Base-by-base conservation (phyloP, 768 basidiomycete genomes). In the Russula brevipes region DNA sequence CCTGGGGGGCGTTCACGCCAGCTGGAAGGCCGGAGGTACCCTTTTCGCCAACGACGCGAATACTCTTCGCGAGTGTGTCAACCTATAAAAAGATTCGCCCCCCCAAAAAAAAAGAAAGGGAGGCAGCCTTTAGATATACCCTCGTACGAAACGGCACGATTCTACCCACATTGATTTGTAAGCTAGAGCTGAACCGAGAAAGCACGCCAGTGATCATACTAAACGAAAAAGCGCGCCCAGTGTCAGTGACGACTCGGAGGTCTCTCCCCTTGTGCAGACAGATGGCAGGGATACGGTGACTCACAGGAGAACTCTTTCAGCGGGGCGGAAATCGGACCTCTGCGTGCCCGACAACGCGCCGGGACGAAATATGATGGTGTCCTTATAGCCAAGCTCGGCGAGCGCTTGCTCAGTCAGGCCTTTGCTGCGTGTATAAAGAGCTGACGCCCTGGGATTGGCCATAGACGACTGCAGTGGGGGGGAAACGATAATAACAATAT, bases 321-420 rank as follows among this genome's bases (percentile, higher is more conserved):
- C 11, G 2, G 51, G 17, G 30, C 61, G 56, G 1, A 7, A n/a
- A 9, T 63, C 54, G 1, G 56, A 9, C 3, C 65, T 55, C 7
- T 64, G 42, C 7, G 54, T 49, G 35, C 59, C 59, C 41, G 51
- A 42, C 1, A 91, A 72, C n/a, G 79, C 64, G 0, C 70, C 82
- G 3, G 91, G 89, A 19, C 87, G 81, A 71, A 91, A 86, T 51
- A 89, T 70, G 63, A 91, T 82, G 1, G 84, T 83, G 57, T 91
- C 88, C 12, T 75, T 70, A 71, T 91, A 92, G 11, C 88, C 89
- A 5, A 91, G 73, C 4, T 73, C 73, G 0, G 88, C 86, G 24
- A 93, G 77, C 0, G 75, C 86, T 51, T 81, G 75, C 71, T 92
- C 91, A 0, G 91, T 92, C 36, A 84, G 73, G 16, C 88, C 91